Percentiles rank a stretch among this genome's conserved stretches.
Conservation (phyloP, 495 filamentous ascomycete genomes). For the Neurospora discreta region DNA sequence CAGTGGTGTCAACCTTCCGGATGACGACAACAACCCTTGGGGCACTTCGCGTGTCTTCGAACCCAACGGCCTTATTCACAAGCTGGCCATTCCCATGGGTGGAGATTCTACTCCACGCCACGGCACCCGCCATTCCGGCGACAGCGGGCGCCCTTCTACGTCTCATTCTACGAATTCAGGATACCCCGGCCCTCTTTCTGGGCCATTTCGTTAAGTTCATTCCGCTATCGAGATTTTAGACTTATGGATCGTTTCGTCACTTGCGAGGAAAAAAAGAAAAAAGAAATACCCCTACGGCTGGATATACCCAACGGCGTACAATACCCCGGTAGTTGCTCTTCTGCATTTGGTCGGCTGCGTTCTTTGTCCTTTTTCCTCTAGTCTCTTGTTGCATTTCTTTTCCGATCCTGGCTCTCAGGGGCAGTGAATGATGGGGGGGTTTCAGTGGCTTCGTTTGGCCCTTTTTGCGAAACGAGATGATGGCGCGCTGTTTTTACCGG, state of each 20-base stretch:
- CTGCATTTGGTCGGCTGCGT: constrained; percentile 50
- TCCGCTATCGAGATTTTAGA: constrained; percentile 32
- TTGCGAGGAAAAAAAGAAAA: constrained; percentile 14
- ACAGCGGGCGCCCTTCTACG: constrained; percentile 84
- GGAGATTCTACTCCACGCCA: constrained; percentile 77
- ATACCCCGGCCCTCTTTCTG: constrained; percentile 76
- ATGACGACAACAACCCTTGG: constrained; percentile 64
- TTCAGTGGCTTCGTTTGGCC: neutral
- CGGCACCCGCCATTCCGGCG: constrained; percentile 67
- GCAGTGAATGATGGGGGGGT: neutral
- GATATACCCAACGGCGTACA: constrained; percentile 46
- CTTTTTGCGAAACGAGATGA: neutral
- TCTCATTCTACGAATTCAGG: constrained; percentile 86
- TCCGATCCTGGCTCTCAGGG: neutral
- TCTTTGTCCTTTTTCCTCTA: neutral
- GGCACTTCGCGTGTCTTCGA: constrained; percentile 45
- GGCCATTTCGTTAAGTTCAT: constrained; percentile 66
- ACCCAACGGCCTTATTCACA: constrained; percentile 50
- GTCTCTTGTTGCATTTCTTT: neutral
- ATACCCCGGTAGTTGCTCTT: constrained; percentile 39
- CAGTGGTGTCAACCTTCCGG: constrained; percentile 82
- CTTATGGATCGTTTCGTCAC: constrained; percentile 15
- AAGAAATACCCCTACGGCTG: constrained; percentile 42
- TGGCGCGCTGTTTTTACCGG: neutral
- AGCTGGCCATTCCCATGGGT: constrained; percentile 51